These are phyloP conservation scores for Cryphonectria japonica DNA, from an alignment of 2,329 filamentous ascomycete species.

Conservation along the genomic window DNA sequence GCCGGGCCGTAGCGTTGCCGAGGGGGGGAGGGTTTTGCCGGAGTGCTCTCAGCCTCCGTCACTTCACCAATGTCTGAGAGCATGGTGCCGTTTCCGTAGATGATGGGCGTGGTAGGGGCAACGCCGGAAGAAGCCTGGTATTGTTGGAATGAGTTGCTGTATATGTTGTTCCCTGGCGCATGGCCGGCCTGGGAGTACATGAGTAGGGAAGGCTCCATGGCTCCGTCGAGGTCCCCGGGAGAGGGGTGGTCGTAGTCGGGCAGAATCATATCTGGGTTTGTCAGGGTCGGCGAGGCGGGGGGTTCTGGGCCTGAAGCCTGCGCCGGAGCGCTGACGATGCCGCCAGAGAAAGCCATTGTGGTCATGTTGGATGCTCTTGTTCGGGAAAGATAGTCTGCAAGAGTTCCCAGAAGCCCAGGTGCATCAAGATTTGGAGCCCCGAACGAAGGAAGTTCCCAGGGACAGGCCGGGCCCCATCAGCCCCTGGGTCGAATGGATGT, in stretches of 20 bases:
- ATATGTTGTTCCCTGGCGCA: slow-evolving; percentile 41
- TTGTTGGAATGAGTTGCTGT: slow-evolving; percentile 43
- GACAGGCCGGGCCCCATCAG: slow-evolving; percentile 12
- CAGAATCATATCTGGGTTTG: slow-evolving; percentile 93
- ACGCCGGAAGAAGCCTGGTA: slow-evolving; percentile 46
- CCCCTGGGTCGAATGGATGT: slow-evolving; percentile 20
- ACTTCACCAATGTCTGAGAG: slow-evolving; percentile 47
- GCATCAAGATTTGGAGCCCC: neutral
- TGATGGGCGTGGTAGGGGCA: slow-evolving; percentile 64
- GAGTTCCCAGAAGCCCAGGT: slow-evolving; percentile 3
- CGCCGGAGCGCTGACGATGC: slow-evolving; percentile 34
- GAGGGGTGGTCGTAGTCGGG: slow-evolving; percentile 69
- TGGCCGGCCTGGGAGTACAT: slow-evolving; percentile 48
- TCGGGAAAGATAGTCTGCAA: neutral
- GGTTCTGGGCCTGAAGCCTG: slow-evolving; percentile 48
- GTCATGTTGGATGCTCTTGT: slow-evolving; percentile 28
- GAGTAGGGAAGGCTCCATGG: slow-evolving; percentile 54
- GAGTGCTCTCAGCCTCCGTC: slow-evolving; percentile 30
- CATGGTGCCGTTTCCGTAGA: slow-evolving; percentile 72
- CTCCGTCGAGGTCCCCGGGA: slow-evolving; percentile 51
- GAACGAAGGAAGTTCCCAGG: neutral
- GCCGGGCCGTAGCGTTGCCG: slow-evolving; percentile 19
- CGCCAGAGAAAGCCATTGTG: slow-evolving; percentile 36
- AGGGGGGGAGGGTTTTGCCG: slow-evolving; percentile 45
- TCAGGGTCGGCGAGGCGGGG: slow-evolving; percentile 81